These are phyloP conservation scores for Microbotryum intermedium DNA, from an alignment of 1,284 basidiomycete genomes.

Conservation along the genomic window DNA sequence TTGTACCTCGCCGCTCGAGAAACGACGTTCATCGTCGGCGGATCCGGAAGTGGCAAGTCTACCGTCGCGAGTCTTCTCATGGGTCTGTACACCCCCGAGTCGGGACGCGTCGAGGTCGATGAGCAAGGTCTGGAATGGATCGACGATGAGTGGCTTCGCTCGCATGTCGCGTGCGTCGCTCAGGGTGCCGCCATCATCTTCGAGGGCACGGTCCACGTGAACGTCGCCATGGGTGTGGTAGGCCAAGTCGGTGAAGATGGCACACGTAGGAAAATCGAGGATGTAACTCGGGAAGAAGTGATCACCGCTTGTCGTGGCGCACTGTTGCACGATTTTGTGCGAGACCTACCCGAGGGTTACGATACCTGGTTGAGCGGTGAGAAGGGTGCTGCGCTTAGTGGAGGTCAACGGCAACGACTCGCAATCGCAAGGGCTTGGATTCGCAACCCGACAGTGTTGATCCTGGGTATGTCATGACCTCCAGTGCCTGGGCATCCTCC, in stretches of 20 bases:
- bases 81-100: constrained; percentile 55
- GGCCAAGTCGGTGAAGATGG: constrained; percentile 41
- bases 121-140: constrained; percentile 68
- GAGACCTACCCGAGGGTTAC: constrained; percentile 74
- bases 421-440: constrained; percentile 83
- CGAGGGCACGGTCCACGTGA: constrained; percentile 76
- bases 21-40: constrained; percentile 85
- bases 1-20: constrained; percentile 74
- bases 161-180: constrained; percentile 66
- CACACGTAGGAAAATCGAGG: constrained; percentile 35
- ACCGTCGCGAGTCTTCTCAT: constrained; percentile 77
- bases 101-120: constrained; percentile 59
- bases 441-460: constrained; percentile 77
- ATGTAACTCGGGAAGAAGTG: constrained; percentile 61
- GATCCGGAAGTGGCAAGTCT: constrained; percentile 86
- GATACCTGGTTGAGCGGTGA: constrained; percentile 65
- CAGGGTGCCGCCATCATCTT: constrained; percentile 69
- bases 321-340: constrained; percentile 78
- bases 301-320: constrained; percentile 73
- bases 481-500: background rate
- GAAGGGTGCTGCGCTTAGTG: constrained; percentile 69
- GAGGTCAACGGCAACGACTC: constrained; percentile 87
- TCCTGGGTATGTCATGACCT: constrained; percentile 60
- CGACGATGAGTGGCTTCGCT: constrained; percentile 62
- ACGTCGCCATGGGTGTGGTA: constrained; percentile 70